Evolutionary conservation across 2,329 filamentous ascomycete species (phyloP).

Genomic region (Fonsecaea multimorphosa): DNA sequence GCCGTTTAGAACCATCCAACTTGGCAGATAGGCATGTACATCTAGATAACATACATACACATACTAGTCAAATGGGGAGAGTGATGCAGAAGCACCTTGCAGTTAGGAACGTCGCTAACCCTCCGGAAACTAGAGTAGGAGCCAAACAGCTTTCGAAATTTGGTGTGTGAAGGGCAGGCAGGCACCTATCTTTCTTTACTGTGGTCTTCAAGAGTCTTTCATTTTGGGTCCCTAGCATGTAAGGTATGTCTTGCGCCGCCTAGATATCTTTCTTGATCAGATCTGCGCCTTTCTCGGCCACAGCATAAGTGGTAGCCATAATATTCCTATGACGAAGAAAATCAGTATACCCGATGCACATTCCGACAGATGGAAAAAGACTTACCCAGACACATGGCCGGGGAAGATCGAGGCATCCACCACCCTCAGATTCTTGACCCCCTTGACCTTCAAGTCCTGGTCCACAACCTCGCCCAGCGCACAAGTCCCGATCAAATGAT

Average conservation of each 20-base stretch:
- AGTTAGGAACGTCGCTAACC: too few species aligned
- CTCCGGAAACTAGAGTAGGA: too few species aligned
- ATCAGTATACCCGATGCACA: not conserved
- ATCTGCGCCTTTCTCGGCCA: slow-evolving; percentile 46
- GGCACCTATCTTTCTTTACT: too few species aligned
- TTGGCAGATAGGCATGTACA: not conserved
- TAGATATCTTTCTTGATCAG: slow-evolving; percentile 43
- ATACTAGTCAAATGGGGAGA: too few species aligned
- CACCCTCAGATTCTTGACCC: slow-evolving; percentile 46
- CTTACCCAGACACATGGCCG: slow-evolving; percentile 42
- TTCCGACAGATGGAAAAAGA: slow-evolving; percentile 15
- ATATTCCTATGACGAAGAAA: slow-evolving; percentile 21
- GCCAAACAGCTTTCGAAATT: too few species aligned
- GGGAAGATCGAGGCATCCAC: slow-evolving; percentile 48
- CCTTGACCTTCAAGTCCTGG: slow-evolving; percentile 46
- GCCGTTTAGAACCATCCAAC: not conserved
- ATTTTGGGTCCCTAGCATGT: too few species aligned
- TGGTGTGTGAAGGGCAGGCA: too few species aligned
- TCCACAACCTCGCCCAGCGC: slow-evolving; percentile 54
- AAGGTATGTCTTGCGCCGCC: not conserved
- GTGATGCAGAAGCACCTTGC: too few species aligned
- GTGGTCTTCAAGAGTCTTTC: too few species aligned
- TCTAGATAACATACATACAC: not conserved
- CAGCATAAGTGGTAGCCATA: slow-evolving; percentile 45
- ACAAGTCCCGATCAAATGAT: slow-evolving; percentile 53